Conservation (phyloP, 169 alveolate species). For the Theileria annulata region DNA sequence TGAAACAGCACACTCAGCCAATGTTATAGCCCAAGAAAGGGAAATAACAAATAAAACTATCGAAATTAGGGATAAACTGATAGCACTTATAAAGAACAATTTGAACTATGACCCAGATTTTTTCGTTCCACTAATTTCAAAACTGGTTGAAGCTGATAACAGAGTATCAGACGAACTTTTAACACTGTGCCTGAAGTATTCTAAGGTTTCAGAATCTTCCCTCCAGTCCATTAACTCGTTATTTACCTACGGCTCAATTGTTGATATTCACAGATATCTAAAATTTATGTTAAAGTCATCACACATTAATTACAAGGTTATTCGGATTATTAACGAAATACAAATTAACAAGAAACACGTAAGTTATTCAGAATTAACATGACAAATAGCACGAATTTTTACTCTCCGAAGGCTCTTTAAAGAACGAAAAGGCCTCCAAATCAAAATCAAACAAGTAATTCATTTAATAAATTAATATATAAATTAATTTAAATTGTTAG, state of each 20-base stretch:
- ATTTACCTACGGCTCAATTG: conserved; percentile 28
- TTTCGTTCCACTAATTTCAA: conserved; percentile 44
- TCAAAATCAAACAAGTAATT: conserved; percentile 1
- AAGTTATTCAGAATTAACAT: background rate
- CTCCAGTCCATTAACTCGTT: conserved; percentile 27
- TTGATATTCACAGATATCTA: conserved; percentile 35
- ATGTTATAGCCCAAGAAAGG: conserved; percentile 23
- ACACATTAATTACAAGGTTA: conserved; percentile 18
- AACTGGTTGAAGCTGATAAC: conserved; percentile 45
- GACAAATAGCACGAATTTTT: conserved; percentile 16
- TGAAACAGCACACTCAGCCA: conserved; percentile 8
- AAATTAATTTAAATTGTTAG: too few species aligned
- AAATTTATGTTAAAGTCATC: conserved; percentile 23
- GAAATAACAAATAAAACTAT: conserved; percentile 14
- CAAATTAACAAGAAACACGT: conserved; percentile 47
- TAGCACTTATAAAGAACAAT: background rate
- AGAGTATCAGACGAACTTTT: conserved; percentile 27
- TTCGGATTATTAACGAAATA: conserved; percentile 32
- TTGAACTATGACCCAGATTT: conserved; percentile 5
- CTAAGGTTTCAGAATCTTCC: conserved; percentile 35
- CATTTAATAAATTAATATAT: background rate
- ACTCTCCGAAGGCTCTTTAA: conserved; percentile 7
- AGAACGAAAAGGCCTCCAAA: background rate
- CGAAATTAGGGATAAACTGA: conserved; percentile 15
- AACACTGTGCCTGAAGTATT: conserved; percentile 41